Conservation (phyloP, 169 alveolate genomes). For the Miamiensis avidus region DNA sequence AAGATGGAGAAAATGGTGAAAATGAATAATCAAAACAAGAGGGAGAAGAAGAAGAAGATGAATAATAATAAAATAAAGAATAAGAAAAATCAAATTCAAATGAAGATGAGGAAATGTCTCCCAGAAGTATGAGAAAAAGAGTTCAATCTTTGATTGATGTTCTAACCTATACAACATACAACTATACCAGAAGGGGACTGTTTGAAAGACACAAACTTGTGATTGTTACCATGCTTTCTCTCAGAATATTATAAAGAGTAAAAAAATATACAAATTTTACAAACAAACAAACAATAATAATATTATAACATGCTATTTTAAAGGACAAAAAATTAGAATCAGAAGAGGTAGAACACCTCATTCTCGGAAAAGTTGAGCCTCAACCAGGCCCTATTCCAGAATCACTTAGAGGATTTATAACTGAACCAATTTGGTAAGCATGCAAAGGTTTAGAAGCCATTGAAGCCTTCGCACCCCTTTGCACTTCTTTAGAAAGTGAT, state of each 20-base stretch:
- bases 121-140: constrained; percentile 64
- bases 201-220: constrained; percentile 94
- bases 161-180: constrained; percentile 90
- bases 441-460: constrained; percentile 80
- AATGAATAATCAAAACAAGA: constrained; percentile 39
- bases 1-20: constrained; percentile 6
- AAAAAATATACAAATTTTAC: too few relatives aligned
- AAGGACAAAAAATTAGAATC: constrained; percentile 61
- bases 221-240: constrained; percentile 91
- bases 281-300: too few relatives aligned
- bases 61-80: constrained; percentile 48
- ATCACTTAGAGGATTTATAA: constrained; percentile 84
- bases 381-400: constrained; percentile 90
- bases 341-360: constrained; percentile 81
- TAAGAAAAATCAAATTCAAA: constrained; percentile 80
- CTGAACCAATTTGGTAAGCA: constrained; percentile 88
- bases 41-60: constrained; percentile 61
- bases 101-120: constrained; percentile 66
- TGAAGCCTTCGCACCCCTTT: constrained; percentile 67
- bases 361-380: constrained; percentile 90
- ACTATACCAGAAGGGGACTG: constrained; percentile 91
- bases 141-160: constrained; percentile 87
- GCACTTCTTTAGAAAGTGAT: constrained; percentile 78
- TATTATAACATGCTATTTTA: too few relatives aligned
- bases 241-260: constrained; percentile 85